Percentiles rank a stretch among this genome's conserved stretches.
Evolutionary conservation across 257 asterid species (phyloP).

Genomic region (Capsicum pubescens): DNA sequence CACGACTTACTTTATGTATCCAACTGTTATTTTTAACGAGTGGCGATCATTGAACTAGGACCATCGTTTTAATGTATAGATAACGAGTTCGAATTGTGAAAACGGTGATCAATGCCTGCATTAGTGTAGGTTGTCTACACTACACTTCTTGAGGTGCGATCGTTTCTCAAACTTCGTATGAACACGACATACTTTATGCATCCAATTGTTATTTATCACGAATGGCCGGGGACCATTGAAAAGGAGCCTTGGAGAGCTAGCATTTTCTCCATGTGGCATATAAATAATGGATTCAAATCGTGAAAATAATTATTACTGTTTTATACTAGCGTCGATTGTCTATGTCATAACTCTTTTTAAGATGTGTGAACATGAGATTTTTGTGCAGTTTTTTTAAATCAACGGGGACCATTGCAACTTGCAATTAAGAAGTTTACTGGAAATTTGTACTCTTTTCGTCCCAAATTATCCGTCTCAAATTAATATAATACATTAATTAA

Average conservation of each 20-base stretch:
- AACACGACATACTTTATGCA: background rate
- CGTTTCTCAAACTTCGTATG: background rate
- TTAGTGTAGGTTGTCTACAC: background rate
- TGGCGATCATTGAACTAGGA: too few species aligned
- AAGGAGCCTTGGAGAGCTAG: too few species aligned
- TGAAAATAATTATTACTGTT: background rate
- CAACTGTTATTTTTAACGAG: too few species aligned
- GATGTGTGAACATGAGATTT: background rate
- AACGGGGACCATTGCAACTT: background rate
- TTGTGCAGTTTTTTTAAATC: too few species aligned
- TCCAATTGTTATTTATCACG: too few species aligned
- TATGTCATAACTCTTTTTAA: background rate
- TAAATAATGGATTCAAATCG: background rate
- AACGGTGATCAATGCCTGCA: background rate
- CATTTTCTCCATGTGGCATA: too few species aligned
- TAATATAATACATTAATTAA: too few species aligned
- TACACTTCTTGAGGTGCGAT: rapidly evolving
- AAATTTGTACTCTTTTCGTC: too few species aligned
- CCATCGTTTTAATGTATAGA: too few species aligned
- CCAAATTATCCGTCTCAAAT: too few species aligned
- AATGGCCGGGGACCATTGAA: too few species aligned
- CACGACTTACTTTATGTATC: background rate
- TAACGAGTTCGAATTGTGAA: background rate
- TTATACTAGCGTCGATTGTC: background rate
- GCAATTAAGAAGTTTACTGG: background rate